Evolutionary conservation across 495 filamentous ascomycete genomes (phyloP), one percentile per base, ranked within the genome.

Genomic region (Penicillium riverlandense): DNA sequence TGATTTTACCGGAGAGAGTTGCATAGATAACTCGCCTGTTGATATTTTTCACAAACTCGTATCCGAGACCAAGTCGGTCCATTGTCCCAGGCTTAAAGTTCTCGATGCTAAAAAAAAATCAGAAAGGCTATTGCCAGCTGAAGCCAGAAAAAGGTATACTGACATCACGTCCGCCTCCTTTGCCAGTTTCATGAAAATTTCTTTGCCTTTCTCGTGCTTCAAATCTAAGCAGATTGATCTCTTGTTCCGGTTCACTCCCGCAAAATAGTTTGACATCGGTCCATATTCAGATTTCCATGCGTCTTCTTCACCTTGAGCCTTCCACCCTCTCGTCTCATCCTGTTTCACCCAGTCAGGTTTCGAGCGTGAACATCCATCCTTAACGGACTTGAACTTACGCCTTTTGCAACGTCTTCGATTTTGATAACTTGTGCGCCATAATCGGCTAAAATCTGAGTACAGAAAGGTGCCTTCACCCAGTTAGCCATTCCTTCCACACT

Each of bases 31-130:
- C 45, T 4, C 41, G 50, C 2, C 88, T 86, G 54, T 92, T 94
- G 52, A 87, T 69, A 43, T 80, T 75, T 34, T 67, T 69, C 6
- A 96, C 58, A 4, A 76, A 78, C 7, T 78, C 70, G 47, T 83
- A 95, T 55, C 89, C 88, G 59, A 96, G 74, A 7, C 71, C 67
- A 47, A 95, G 91, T 58, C 89, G 86, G 38, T 82, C 79, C 34
- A 95, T 73, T 7, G 85, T 78, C 1, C 85, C 84, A 0, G 90
- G 90, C 7, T 95, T 75, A 52, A 94, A 96, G 52, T 96, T 96
- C 57, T 96, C 90, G 1, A 96, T 89, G 0, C 54, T 58, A 22
- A 11, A n/a, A n/a, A n/a, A n/a, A n/a, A n/a, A n/a, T n/a, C n/a
- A n/a, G n/a, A n/a, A n/a, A n/a, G n/a, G n/a, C n/a, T n/a, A n/a